Percentiles rank a stretch among this genome's conserved stretches.
phyloP scores from a whole-genome alignment of 1,284 basidiomycete genomes.

The Violaceomyces palustris region DNA sequence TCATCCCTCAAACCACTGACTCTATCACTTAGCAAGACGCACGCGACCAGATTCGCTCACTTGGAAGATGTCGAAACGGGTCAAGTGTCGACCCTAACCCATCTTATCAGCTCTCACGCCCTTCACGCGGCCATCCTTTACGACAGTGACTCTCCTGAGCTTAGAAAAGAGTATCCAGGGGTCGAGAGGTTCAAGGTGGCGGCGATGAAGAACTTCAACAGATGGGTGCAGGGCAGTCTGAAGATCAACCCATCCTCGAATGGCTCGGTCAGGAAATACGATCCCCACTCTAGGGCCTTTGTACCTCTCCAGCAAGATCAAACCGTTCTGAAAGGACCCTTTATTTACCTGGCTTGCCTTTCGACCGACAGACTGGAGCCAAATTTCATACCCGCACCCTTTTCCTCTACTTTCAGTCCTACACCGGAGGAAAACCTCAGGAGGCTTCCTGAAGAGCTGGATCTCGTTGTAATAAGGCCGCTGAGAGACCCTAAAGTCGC shows the following conservation, averaged over 20 bases:
- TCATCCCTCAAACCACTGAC: slow-evolving; percentile 3
- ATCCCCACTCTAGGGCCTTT: slow-evolving; percentile 59
- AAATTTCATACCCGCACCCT: slow-evolving; percentile 69
- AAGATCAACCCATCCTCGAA: slow-evolving; percentile 56
- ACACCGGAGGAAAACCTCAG: slow-evolving; percentile 9
- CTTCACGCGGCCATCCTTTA: slow-evolving; percentile 82
- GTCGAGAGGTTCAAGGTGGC: slow-evolving; percentile 82
- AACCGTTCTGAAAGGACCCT: slow-evolving; percentile 62
- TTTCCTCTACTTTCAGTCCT: slow-evolving; percentile 47
- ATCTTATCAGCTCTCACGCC: slow-evolving; percentile 58
- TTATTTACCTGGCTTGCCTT: slow-evolving; percentile 73
- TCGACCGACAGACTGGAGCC: slow-evolving; percentile 80
- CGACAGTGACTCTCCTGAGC: slow-evolving; percentile 56
- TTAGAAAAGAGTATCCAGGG: slow-evolving; percentile 66
- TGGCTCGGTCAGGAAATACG: slow-evolving; percentile 60
- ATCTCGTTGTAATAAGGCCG: slow-evolving; percentile 79
- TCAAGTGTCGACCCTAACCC: slow-evolving; percentile 37
- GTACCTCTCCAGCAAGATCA: slow-evolving; percentile 23
- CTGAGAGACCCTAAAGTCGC: slow-evolving; percentile 60
- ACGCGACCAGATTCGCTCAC: neutral
- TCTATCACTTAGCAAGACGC: neutral
- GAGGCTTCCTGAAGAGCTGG: slow-evolving; percentile 57
- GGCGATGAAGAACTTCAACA: slow-evolving; percentile 67
- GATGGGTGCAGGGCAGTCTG: slow-evolving; percentile 67
- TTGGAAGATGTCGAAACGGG: neutral